Percentiles rank a stretch among this genome's conserved stretches.
These are phyloP conservation scores for Fonsecaea nubica DNA, from an alignment of 2,329 filamentous ascomycete genomes.

Conservation along the genomic window DNA sequence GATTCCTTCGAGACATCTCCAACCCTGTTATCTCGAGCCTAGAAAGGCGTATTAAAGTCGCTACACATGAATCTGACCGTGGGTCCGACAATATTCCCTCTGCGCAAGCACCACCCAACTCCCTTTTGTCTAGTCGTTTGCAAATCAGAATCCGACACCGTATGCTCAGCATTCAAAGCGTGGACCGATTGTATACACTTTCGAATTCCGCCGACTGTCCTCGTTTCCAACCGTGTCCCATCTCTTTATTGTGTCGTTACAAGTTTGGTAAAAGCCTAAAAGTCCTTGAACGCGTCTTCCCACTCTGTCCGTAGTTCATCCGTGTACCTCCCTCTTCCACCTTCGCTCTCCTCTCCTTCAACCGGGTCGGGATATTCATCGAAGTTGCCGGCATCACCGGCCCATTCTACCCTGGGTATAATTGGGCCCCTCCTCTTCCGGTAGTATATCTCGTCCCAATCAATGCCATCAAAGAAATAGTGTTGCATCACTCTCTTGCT, in stretches of 20 bases:
- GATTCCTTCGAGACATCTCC: conserved; percentile 1
- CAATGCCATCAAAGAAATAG: conserved; percentile 66
- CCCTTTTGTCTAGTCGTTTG: conserved; percentile 8
- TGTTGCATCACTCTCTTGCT: conserved; percentile 65
- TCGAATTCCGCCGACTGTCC: neutral
- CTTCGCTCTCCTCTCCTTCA: conserved; percentile 58
- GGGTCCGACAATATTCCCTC: neutral
- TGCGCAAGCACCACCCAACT: conserved; percentile 5
- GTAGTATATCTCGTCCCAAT: conserved; percentile 69
- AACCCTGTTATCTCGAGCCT: neutral
- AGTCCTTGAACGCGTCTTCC: conserved; percentile 66
- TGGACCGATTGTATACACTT: conserved; percentile 5
- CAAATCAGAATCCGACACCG: conserved; percentile 8
- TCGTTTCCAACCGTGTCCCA: neutral
- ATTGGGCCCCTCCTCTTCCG: conserved; percentile 67
- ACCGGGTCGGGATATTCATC: conserved; percentile 67
- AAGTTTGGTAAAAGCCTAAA: conserved; percentile 47
- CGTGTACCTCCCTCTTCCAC: conserved; percentile 56
- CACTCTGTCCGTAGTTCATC: conserved; percentile 66
- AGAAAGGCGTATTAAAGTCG: conserved; percentile 5
- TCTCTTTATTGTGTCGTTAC: neutral
- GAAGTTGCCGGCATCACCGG: conserved; percentile 69
- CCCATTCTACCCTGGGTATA: conserved; percentile 64
- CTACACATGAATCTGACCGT: neutral
- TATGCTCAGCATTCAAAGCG: conserved; percentile 8